Percentiles rank a stretch among this genome's conserved stretches.
phyloP scores from a whole-genome alignment of 1,284 basidiomycete species.

The Phaffia rhodozyma region DNA sequence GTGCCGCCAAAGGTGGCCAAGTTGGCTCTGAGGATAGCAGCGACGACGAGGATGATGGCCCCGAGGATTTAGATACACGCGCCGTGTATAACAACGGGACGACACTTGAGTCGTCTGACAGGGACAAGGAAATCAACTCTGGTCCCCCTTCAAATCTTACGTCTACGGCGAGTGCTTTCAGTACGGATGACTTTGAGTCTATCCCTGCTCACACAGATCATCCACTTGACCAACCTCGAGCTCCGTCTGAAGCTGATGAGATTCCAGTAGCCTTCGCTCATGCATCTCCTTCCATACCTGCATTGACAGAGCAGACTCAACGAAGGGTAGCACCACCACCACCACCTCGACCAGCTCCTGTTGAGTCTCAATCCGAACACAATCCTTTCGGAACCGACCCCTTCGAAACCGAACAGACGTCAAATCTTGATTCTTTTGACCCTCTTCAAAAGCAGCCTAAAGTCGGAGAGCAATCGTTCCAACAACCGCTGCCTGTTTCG shows the following conservation, averaged over 20 bases:
- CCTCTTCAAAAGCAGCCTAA: neutral
- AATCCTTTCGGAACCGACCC: constrained; percentile 4
- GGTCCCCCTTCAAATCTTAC: constrained; percentile 20
- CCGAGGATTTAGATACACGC: constrained; percentile 34
- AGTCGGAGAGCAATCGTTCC: neutral
- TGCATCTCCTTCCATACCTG: constrained; percentile 11
- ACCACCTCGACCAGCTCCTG: neutral
- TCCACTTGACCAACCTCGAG: no score
- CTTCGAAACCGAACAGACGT: constrained; percentile 5
- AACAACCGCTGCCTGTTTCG: constrained; percentile 16
- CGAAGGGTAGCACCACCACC: constrained; percentile 3
- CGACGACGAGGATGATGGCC: constrained; percentile 34
- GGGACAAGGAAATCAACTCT: constrained; percentile 23
- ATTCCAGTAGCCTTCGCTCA: constrained; percentile 3
- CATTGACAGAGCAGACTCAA: constrained; percentile 2
- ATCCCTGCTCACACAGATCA: constrained; percentile 5
- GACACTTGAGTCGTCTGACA: constrained; percentile 33
- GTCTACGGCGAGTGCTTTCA: constrained; percentile 15
- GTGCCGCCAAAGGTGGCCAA: neutral
- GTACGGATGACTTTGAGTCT: constrained; percentile 10
- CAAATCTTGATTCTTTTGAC: neutral
- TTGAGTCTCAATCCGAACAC: neutral
- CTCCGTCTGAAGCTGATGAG: neutral
- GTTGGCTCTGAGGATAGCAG: constrained; percentile 8
- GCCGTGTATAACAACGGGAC: constrained; percentile 15